phyloP scores from a whole-genome alignment of 1,284 basidiomycete genomes.

The Cryptococcus sp. region DNA sequence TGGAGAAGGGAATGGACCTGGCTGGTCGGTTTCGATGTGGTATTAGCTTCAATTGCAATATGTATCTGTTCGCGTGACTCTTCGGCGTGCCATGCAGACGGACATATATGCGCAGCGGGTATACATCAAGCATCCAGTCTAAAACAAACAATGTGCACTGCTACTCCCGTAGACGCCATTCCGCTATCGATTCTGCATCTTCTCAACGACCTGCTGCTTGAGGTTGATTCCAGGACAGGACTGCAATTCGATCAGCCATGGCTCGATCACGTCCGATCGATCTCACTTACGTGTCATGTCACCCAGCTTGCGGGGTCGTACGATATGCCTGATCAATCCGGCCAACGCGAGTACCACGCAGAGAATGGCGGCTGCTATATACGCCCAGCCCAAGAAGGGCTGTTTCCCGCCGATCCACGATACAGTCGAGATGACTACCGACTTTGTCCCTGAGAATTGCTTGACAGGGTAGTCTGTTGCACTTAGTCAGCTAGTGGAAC shows the following conservation, averaged over 20 bases:
- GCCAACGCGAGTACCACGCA: conserved; percentile 85
- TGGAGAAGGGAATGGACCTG: conserved; percentile 60
- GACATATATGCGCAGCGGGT: too few species aligned
- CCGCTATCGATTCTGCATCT: background rate
- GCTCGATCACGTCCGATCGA: background rate
- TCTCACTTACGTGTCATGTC: conserved; percentile 44
- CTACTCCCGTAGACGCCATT: background rate
- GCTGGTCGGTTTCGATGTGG: conserved; percentile 54
- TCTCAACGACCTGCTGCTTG: conserved; percentile 8
- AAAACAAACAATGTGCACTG: too few species aligned
- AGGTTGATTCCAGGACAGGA: conserved; percentile 80
- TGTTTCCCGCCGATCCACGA: conserved; percentile 95
- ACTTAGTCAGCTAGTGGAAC: conserved; percentile 3
- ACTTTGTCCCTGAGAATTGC: conserved; percentile 92
- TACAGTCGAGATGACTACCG: conserved; percentile 92
- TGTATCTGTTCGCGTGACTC: too few species aligned
- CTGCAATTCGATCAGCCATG: conserved; percentile 34
- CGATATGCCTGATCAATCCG: conserved; percentile 87
- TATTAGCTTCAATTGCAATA: conserved; percentile 26
- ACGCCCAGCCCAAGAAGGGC: conserved; percentile 95
- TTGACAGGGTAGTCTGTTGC: conserved; percentile 85
- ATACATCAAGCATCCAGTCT: too few species aligned
- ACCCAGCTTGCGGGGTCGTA: conserved; percentile 79
- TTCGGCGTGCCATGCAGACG: too few species aligned
- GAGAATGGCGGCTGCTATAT: conserved; percentile 83